These are phyloP conservation scores for Trichoderma parareesei DNA, from an alignment of 495 filamentous ascomycete species.

Conservation along the genomic window DNA sequence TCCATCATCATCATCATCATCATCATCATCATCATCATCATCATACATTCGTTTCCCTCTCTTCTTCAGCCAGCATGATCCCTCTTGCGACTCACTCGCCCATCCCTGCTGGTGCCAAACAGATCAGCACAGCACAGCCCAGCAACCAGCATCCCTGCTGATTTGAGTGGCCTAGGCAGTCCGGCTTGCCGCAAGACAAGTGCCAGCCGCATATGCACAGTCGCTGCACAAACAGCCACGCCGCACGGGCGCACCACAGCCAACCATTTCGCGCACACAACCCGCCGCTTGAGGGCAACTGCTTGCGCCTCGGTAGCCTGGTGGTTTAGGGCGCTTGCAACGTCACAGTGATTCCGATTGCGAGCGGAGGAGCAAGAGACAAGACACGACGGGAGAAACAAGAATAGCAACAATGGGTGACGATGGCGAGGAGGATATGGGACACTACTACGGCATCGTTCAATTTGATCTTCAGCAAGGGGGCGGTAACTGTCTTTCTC, in stretches of 20 bases:
- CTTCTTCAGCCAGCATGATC: constrained; percentile 1
- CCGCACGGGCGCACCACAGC: not conserved
- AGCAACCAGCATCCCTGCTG: not conserved
- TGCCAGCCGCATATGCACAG: not conserved
- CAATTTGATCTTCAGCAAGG: too few relatives aligned
- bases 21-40: not conserved
- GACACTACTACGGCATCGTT: too few relatives aligned
- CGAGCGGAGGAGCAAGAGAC: not conserved
- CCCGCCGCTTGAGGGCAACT: not conserved
- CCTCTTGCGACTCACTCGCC: not conserved
- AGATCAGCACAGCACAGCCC: not conserved
- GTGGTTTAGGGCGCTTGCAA: not conserved
- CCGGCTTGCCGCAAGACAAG: not conserved
- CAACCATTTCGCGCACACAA: constrained; percentile 6
- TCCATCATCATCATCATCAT: not conserved
- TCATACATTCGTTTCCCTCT: not conserved
- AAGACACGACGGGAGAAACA: not conserved
- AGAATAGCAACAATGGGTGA: not conserved
- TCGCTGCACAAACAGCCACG: not conserved
- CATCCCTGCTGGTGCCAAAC: not conserved
- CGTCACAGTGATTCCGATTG: not conserved
- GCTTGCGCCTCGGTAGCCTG: not conserved
- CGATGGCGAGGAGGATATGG: too few relatives aligned
- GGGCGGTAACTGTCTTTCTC: not conserved
- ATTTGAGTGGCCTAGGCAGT: not conserved